Conservation (phyloP, 192 early-diverging fungal species). For the Backusella macrospora region DNA sequence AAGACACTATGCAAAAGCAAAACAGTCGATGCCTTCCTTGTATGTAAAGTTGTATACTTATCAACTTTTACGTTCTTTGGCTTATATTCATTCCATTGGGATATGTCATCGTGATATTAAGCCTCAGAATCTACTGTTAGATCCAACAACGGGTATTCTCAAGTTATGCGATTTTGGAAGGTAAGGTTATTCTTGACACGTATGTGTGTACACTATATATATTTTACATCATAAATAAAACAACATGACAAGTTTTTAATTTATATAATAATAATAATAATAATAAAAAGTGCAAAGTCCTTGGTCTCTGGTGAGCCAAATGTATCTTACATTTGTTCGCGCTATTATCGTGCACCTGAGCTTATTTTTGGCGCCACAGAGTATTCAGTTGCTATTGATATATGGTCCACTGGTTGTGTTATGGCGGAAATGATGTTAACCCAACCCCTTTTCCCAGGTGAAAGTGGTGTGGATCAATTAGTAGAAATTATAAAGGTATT, state of each 20-base stretch:
- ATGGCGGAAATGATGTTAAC: conserved; percentile 94
- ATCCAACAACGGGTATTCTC: conserved; percentile 83
- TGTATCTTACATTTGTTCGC: conserved; percentile 96
- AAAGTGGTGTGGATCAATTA: conserved; percentile 95
- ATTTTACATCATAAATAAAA: not conserved
- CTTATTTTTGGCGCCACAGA: conserved; percentile 93
- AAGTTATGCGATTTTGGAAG: conserved; percentile 97
- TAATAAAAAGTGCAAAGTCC: conserved; percentile 85
- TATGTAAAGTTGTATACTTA: conserved; percentile 97
- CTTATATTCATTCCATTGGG: conserved; percentile 94
- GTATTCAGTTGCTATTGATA: conserved; percentile 87
- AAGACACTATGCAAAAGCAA: conserved; percentile 82
- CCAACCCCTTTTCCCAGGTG: conserved; percentile 91
- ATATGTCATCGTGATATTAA: conserved; percentile 99
- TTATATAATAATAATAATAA: too few species aligned
- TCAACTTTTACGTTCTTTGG: conserved; percentile 94
- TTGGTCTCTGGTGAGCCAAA: conserved; percentile 93
- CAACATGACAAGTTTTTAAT: not conserved
- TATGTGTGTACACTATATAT: not conserved
- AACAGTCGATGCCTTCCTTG: conserved; percentile 90
- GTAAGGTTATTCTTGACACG: not conserved
- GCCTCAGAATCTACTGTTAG: conserved; percentile 95
- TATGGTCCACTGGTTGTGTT: conserved; percentile 95
- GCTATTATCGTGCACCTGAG: conserved; percentile 96
- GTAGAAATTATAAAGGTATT: conserved; percentile 99